Evolutionary conservation across 2,329 filamentous ascomycete genomes (phyloP), one percentile per base, ranked within the genome.

Genomic region (Xylariaceae sp.): DNA sequence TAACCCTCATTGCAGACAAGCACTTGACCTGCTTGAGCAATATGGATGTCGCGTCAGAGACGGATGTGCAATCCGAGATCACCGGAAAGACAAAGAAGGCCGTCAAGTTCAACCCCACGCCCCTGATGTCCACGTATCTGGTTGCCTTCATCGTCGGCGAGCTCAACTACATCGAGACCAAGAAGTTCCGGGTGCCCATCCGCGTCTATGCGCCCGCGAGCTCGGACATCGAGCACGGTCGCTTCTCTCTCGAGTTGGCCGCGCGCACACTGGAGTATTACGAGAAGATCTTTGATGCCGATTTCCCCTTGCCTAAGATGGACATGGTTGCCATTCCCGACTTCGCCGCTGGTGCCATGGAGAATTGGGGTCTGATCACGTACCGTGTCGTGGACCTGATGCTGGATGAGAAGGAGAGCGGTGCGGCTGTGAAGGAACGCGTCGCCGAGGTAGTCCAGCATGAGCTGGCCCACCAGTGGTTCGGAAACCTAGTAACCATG

Each of bases 381-480:
- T 97, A 96, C 68, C 84, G 90, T 50, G 85, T 94, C 15, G 89
- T 96, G 23, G 88, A 94, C 58, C 65, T 97, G 32, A 75, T 97
- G 43, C 78, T 94, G 46, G 90, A 97, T 54, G 88, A 96, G 65
- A 92, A 94, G 73, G 85, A 78, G 3, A 92, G 86, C 55, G 85
- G 88, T 57, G 89, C 90, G 14, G 83, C 84, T 26, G 87, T 83
- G 45, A 96, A 94, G 69, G 85, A 96, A 68, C 82, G 89, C 27
- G 86, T 97, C 38, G 90, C 90, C 36, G 90, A 96, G 63, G 88
- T 92, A 28, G 90, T 97, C 18, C 89, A 96, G 71, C 90, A 97
- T 68, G 90, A 97, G 63, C 72, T 97, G 59, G 90, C 90, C 28
- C 90, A 97, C 66, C 90, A 96, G 65, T 97, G 90, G 90, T 97